Base-by-base conservation (phyloP, 768 basidiomycete genomes). In the Collybiopsis confluens region DNA sequence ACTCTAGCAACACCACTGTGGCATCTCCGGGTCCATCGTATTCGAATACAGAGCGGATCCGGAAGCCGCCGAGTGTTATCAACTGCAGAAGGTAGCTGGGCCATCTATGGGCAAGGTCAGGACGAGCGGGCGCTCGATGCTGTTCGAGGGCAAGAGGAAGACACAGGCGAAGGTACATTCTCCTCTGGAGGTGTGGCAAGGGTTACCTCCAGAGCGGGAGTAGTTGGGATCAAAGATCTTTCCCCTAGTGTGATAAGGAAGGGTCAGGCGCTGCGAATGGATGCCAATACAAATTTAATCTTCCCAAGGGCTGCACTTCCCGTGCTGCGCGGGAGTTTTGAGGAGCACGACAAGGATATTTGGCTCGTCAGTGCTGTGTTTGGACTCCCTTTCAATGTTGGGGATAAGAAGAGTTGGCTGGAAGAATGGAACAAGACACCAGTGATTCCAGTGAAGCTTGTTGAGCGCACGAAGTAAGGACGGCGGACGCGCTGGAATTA, bases 261-360 rank as follows among this genome's bases (percentile, higher is more conserved):
- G 33, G 78, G 73, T 16, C 65, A 67, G 51, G 79, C 81, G n/a
- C 62, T 88, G 13, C 73, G 85, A 38, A 81, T 80, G 24, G 87
- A 90, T 62, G 82, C 87, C 30, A 89, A 90, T 66, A 76, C 85
- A 30, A 88, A 87, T 63, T 65, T 89, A 62, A 78, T 89, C 57
- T 80, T 79, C 30, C 74, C 86, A 2, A 72, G 86, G 20, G 82
- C 86, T 33, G 77, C 86, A n/a, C 64, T 88, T 54, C 86, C 86
- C 4, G 85, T 83, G 37, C 73, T 89, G 42, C 56, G 79, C 46
- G 81, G 73, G 2, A 70, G 75, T 38, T 76, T 83, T 54, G 63
- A 65, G 16, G 26, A 43, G 21, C 30, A 43, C 18, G 69, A 68
- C 3, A 56, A 58, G 24, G 76, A 79, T 56, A 65, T 73, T 7